Evolutionary conservation across 768 basidiomycete species (phyloP), one percentile per base, ranked within the genome.

Genomic region (Boletus vermiculosoides): DNA sequence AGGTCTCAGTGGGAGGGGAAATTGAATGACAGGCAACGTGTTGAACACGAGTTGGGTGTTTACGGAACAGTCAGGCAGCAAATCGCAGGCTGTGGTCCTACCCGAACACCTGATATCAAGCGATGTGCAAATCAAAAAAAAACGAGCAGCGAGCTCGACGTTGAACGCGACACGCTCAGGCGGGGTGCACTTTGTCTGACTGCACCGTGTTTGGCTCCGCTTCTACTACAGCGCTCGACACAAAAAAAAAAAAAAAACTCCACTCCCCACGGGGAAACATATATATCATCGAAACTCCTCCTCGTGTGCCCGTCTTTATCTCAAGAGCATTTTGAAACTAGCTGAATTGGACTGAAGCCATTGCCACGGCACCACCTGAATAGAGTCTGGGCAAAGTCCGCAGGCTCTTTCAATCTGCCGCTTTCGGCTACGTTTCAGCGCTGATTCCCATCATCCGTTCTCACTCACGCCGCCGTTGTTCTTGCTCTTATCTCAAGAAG

Each of bases 1-100:
- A 47, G 45, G 47, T n/a, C 42, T 56, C 25, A n/a, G 48, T 56
- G 57, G 4, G 53, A 61, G 69, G 58, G n/a, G 68, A 73, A 71
- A 36, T 18, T 3, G 33, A 63, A 79, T 73, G 70, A 75, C 70
- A 73, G 77, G 76, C 79, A 88, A 88, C 87, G 87, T 89, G 87
- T 79, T 77, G 66, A 78, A 85, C 87, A 88, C 87, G 87, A 85
- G 85, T 82, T 70, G 72, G 44, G 56, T 62, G 67, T 66, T 73
- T 72, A 72, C 72, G 71, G 57, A 67, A 71, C 56, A 39, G 49
- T 40, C 62, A 45, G 45, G 51, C 28, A 39, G 22, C 10, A 28
- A 54, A 44, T 45, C 50, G 36, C 50, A 36, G 44, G 44, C 40
- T 50, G 31, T 39, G 13, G 48, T 51, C 57, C 12, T 28, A 8